Percentiles rank a stretch among this genome's conserved stretches.
These are phyloP conservation scores for Paramecium pentaurelia DNA, from an alignment of 73 alveolate species.

Conservation along the genomic window DNA sequence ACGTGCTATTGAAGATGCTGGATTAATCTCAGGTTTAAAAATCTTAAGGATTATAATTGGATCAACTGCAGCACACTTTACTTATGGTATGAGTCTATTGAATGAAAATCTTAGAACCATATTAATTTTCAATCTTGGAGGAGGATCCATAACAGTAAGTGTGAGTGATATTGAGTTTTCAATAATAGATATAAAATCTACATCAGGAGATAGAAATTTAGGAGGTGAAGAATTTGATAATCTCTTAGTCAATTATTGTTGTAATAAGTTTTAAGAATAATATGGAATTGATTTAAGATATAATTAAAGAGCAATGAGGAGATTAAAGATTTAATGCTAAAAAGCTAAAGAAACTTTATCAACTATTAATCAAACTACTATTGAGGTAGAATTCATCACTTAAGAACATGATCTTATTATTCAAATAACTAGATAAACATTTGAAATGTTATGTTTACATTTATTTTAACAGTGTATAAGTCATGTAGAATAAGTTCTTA, in stretches of 20 bases:
- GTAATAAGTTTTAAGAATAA: constrained; percentile 70
- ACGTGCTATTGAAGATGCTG: constrained; percentile 94
- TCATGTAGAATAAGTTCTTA: constrained; percentile 76
- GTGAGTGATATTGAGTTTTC: constrained; percentile 86
- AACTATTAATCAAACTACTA: constrained; percentile 84
- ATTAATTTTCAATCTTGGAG: constrained; percentile 86
- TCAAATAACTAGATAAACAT: constrained; percentile 63
- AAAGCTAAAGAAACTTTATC: constrained; percentile 90
- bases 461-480: constrained; percentile 72
- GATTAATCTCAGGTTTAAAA: constrained; percentile 86
- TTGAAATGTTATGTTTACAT: constrained; percentile 69
- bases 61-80: constrained; percentile 95
- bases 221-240: constrained; percentile 98
- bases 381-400: constrained; percentile 83
- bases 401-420: constrained; percentile 74
- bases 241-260: constrained; percentile 72
- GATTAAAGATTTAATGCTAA: constrained; percentile 94
- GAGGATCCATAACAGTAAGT: constrained; percentile 92
- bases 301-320: constrained; percentile 86
- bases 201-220: constrained; percentile 90
- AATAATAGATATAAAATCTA: constrained; percentile 87
- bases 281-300: constrained; percentile 79
- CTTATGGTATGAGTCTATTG: constrained; percentile 87
- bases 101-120: constrained; percentile 63
- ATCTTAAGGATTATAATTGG: constrained; percentile 87